phyloP scores from a whole-genome alignment of 768 basidiomycete species.

The Hydnomerulius pinastri region DNA sequence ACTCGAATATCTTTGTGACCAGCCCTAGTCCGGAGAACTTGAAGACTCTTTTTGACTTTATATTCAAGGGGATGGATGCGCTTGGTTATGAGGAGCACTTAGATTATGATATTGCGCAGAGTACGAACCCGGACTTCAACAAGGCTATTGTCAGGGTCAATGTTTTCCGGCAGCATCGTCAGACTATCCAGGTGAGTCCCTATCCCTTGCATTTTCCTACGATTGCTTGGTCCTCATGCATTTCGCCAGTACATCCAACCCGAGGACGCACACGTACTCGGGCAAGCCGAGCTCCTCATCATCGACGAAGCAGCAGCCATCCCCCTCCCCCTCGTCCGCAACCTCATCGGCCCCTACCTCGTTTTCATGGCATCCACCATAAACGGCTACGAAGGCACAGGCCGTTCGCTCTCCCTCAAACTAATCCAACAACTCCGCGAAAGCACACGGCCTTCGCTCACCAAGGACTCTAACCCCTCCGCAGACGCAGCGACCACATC shows the following conservation, averaged over 20 bases:
- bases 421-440: conserved; percentile 97
- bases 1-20: conserved; percentile 97
- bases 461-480: conserved; percentile 54
- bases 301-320: conserved; percentile 99
- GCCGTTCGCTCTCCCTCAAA: conserved; percentile 97
- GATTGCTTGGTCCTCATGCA: conserved; percentile 3
- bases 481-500: conserved; percentile 39
- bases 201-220: not conserved
- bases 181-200: conserved; percentile 88
- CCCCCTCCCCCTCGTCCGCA: conserved; percentile 91
- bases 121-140: conserved; percentile 91
- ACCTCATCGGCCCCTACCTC: conserved; percentile 93
- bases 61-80: conserved; percentile 94
- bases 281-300: conserved; percentile 95
- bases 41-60: conserved; percentile 96
- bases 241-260: conserved; percentile 91
- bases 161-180: conserved; percentile 88
- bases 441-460: conserved; percentile 76
- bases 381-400: conserved; percentile 99
- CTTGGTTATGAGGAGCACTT: conserved; percentile 97
- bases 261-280: conserved; percentile 95
- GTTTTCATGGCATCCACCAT: conserved; percentile 99
- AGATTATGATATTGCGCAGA: conserved; percentile 95
- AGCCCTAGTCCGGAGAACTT: conserved; percentile 97
- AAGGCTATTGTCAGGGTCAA: conserved; percentile 96